A percentile compares a stretch with the other conserved stretches of the same genome.
These are phyloP conservation scores for Tagetes erecta DNA, from an alignment of 129 eudicot genomes.

Conservation along the genomic window DNA sequence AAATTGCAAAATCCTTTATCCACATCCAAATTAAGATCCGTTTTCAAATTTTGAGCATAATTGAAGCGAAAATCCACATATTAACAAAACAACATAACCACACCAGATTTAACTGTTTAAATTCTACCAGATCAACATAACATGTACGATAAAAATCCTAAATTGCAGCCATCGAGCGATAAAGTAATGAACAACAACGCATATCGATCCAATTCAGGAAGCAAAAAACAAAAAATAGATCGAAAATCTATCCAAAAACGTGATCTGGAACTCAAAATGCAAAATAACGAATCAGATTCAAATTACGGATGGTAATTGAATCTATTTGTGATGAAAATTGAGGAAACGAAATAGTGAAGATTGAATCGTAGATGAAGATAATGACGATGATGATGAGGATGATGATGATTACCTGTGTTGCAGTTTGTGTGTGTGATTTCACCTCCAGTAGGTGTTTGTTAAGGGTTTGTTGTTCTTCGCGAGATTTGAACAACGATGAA, in stretches of 20 bases:
- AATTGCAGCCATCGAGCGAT: constrained; percentile 1
- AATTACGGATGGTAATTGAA: background rate
- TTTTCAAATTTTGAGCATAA: too few relatives aligned
- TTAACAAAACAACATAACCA: background rate
- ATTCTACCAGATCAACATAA: constrained; percentile 15
- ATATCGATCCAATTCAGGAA: background rate
- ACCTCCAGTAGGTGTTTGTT: background rate
- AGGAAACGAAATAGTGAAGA: background rate
- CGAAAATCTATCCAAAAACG: background rate
- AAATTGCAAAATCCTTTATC: too few relatives aligned
- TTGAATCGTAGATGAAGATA: background rate
- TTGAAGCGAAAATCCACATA: too few relatives aligned
- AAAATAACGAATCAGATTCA: constrained; percentile 5
- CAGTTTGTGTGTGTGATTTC: constrained; percentile 11
- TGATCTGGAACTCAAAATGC: constrained; percentile 16
- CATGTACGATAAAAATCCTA: constrained; percentile 9
- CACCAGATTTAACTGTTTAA: background rate
- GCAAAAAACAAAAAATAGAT: constrained; percentile 13
- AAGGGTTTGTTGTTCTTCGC: constrained; percentile 14
- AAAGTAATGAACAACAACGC: background rate
- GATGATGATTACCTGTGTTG: constrained; percentile 15
- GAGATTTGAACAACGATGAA: background rate
- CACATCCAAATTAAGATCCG: too few relatives aligned
- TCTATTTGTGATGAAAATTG: constrained; percentile 6
- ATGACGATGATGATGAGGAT: too few relatives aligned